Evolutionary conservation across 805 yeast species (phyloP), one percentile per base, ranked within the genome.

Genomic region (Sugiyamaella marilandica): DNA sequence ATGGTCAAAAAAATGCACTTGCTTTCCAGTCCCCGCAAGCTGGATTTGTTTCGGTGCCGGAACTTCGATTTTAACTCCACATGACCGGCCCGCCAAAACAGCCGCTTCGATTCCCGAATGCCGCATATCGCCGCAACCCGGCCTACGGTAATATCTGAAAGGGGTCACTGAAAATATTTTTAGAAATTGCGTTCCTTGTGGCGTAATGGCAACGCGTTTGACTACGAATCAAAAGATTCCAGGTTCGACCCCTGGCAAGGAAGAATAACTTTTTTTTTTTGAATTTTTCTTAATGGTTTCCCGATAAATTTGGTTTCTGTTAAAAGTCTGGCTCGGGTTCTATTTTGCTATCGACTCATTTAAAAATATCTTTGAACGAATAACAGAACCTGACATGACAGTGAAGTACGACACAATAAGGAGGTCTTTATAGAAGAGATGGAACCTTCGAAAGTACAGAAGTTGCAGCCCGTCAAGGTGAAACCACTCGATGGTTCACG

Each of bases 241-340:
- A 74, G 78, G 77, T 74, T 74, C 77, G 76, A 74, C 74, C 74
- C 77, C 77, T 73, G 77, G 77, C 73, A 76, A 76, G 77, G 78
- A 74, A 74, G 77, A 29, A 14, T 24, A 16, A 32, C 59, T 67
- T 72, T 71, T 71, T 62, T 54, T 47, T 73, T 71, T 71, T 62
- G n/a, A n/a, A n/a, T n/a, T n/a, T n/a, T n/a, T n/a, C n/a, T n/a
- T n/a, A n/a, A n/a, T n/a, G n/a, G n/a, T n/a, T n/a, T n/a, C n/a
- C n/a, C n/a, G n/a, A n/a, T n/a, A 24, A 24, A 24, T 24, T 7
- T 24, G 29, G 29, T 24, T 24, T 5, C 29, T 24, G 29, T 5
- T n/a, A n/a, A n/a, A n/a, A n/a, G n/a, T n/a, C n/a, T n/a, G n/a
- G n/a, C n/a, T n/a, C n/a, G n/a, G n/a, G n/a, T n/a, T n/a, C 29